Base-by-base conservation (phyloP, 2,329 filamentous ascomycete genomes). In the Aschersonia sp. region DNA sequence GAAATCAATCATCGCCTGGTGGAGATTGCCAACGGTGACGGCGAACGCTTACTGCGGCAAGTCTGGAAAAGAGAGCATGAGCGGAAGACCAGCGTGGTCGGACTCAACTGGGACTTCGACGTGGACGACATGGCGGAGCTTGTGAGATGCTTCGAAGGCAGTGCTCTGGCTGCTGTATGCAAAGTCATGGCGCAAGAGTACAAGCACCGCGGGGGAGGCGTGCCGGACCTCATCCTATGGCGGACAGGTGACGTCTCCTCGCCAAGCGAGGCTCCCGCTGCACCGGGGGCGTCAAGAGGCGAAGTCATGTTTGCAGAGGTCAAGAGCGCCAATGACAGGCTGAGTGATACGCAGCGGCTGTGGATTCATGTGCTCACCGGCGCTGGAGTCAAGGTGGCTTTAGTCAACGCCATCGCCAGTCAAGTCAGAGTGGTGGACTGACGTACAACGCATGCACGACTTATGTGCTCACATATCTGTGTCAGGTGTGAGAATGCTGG, bases 101-200 rank as follows among this genome's bases (percentile, higher is more conserved):
- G 92, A 0, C 72, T 98, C 42, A 84, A 92, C 59, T 98, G 92
- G 92, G 80, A 85, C 44, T 97, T 89, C 61, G 81, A 82, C 40
- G 64, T 89, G 5, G 72, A 79, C 4, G 89, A 97, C 61, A 66
- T 98, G 30, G 60, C 84, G 5, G 87, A 94, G 62, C 82, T 97
- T 51, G 82, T 82, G 4, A 60, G 66, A 30, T 91, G 85, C 65
- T 95, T 95, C 59, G 73, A 80, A 31, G 83, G 85, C n/a, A 78
- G 80, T 51, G 88, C 86, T 1, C 70, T 98, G 51, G 86, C 85
- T 5, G 81, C 81, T 0, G 74, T 97, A 31, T 96, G 92, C 68
- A 92, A 91, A 64, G 88, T 97, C 41, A 81, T 97, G 75, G 89
- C 88, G 41, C 89, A 98, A 66, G 92, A 98, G 63, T 98, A 98